These are phyloP conservation scores for Sugiyamaella smithiae DNA, from an alignment of 805 yeast species.

Conservation along the genomic window DNA sequence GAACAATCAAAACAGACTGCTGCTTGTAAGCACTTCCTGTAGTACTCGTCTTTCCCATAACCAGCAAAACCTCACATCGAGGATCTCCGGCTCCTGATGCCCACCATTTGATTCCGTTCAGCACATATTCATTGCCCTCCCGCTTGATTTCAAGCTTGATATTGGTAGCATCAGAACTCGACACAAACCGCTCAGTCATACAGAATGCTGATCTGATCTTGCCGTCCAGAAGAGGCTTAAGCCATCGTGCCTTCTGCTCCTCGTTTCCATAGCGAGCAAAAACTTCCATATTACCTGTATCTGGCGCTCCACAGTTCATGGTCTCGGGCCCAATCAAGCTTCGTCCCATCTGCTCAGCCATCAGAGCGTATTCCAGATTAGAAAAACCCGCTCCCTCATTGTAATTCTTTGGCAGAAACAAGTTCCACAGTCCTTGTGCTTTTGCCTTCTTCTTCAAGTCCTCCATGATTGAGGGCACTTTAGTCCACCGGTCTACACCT, in stretches of 20 bases:
- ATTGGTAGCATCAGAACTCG: conserved; percentile 62
- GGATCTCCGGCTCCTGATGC: conserved; percentile 72
- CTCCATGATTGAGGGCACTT: conserved; percentile 48
- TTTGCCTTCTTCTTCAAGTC: conserved; percentile 52
- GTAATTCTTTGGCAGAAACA: conserved; percentile 51
- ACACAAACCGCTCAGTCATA: conserved; percentile 61
- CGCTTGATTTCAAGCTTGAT: conserved; percentile 47
- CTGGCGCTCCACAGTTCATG: conserved; percentile 60
- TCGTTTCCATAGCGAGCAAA: conserved; percentile 40
- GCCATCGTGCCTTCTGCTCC: conserved; percentile 47
- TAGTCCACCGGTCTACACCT: conserved; percentile 45
- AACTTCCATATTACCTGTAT: conserved; percentile 59
- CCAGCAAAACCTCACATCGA: conserved; percentile 51
- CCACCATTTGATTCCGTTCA: conserved; percentile 68
- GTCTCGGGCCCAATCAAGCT: conserved; percentile 55
- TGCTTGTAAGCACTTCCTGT: conserved; percentile 41
- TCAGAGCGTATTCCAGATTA: conserved; percentile 60
- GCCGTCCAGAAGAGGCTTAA: conserved; percentile 53
- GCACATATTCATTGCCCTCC: conserved; percentile 44
- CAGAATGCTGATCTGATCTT: conserved; percentile 57
- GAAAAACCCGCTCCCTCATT: conserved; percentile 55
- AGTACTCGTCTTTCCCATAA: conserved; percentile 49
- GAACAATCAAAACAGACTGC: conserved; percentile 57
- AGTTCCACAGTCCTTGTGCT: conserved; percentile 56
- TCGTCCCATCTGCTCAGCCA: conserved; percentile 62